Conservation (phyloP, 169 alveolate genomes). For the Ichthyophthirius multifiliis region DNA sequence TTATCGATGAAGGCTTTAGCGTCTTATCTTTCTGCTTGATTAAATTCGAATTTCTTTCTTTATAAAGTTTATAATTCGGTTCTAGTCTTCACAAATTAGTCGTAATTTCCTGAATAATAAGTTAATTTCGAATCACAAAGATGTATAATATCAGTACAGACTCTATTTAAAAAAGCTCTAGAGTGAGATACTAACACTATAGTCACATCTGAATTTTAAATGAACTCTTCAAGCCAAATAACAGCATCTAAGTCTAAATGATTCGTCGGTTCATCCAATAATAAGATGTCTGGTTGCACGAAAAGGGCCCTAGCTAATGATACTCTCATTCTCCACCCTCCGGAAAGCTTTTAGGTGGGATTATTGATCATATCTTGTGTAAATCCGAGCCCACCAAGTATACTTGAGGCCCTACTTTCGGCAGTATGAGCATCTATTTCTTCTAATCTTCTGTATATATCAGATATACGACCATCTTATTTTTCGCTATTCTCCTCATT, state of each 20-base stretch:
- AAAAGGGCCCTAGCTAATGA: constrained; percentile 90
- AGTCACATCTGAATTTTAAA: constrained; percentile 86
- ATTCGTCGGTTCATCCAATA: constrained; percentile 94
- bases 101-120: constrained; percentile 94
- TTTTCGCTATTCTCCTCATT: constrained; percentile 60
- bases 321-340: constrained; percentile 89
- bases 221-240: constrained; percentile 93
- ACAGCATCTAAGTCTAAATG: constrained; percentile 93
- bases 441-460: constrained; percentile 79
- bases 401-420: constrained; percentile 88
- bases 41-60: constrained; percentile 86
- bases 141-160: constrained; percentile 93
- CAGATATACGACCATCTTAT: constrained; percentile 60
- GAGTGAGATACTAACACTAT: constrained; percentile 95
- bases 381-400: constrained; percentile 93
- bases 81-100: constrained; percentile 89
- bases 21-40: constrained; percentile 87
- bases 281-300: constrained; percentile 90
- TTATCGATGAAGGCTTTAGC: constrained; percentile 93
- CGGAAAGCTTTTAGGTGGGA: constrained; percentile 89
- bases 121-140: constrained; percentile 81
- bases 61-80: constrained; percentile 83
- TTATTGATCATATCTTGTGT: constrained; percentile 78
- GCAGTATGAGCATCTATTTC: constrained; percentile 90
- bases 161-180: constrained; percentile 92